phyloP scores from a whole-genome alignment of 2,329 filamentous ascomycete genomes.

The Immersiporthe knoxdaviesiana region DNA sequence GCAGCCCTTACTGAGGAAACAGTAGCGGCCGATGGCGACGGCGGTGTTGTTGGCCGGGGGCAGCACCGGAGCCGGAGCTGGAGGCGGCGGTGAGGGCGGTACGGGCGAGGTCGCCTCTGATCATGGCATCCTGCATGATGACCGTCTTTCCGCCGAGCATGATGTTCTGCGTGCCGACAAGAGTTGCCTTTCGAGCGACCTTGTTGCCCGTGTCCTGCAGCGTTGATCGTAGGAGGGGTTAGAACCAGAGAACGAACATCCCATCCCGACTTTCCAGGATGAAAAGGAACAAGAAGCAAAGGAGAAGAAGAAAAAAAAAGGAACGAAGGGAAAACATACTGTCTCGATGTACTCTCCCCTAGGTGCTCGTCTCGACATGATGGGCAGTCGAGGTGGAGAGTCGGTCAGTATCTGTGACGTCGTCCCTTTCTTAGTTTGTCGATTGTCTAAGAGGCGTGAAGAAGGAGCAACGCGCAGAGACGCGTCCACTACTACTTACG shows the following conservation, averaged over 20 bases:
- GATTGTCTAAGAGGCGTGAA: background rate
- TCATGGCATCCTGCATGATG: conserved; percentile 92
- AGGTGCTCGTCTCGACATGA: conserved; percentile 74
- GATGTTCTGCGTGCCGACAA: conserved; percentile 96
- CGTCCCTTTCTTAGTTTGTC: background rate
- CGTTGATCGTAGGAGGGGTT: conserved; percentile 5
- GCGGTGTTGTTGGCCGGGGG: conserved; percentile 62
- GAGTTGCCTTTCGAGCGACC: conserved; percentile 87
- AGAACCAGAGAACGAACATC: background rate
- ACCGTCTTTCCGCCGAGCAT: conserved; percentile 96
- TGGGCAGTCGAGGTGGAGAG: conserved; percentile 43
- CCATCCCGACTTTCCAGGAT: background rate
- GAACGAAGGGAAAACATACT: conserved; percentile 52
- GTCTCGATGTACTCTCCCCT: conserved; percentile 98
- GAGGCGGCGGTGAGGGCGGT: conserved; percentile 51
- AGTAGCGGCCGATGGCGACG: conserved; percentile 89
- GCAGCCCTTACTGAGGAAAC: conserved; percentile 78
- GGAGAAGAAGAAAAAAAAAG: background rate
- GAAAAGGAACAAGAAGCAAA: no score
- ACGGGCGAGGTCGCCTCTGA: conserved; percentile 83
- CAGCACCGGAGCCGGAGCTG: conserved; percentile 42
- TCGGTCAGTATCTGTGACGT: background rate
- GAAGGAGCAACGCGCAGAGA: background rate
- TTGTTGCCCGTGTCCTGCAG: conserved; percentile 94
- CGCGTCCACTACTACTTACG: background rate